These are phyloP conservation scores for Triangularia verruculosa DNA, from an alignment of 2,329 filamentous ascomycete genomes.

Conservation along the genomic window DNA sequence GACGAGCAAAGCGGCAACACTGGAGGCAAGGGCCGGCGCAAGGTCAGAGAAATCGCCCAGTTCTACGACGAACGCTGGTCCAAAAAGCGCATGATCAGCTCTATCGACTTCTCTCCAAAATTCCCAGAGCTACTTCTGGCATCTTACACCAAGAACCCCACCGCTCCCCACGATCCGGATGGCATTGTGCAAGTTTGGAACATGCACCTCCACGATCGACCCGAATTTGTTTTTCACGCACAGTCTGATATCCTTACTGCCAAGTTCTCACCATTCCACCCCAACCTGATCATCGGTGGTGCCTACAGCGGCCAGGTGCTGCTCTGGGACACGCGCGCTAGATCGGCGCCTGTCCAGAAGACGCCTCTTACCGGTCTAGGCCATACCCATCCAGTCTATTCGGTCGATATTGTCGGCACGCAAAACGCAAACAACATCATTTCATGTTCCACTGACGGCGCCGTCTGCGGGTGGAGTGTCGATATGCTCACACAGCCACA, in stretches of 20 bases:
- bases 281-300: conserved; percentile 91
- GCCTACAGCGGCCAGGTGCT: conserved; percentile 96
- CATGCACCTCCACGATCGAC: conserved; percentile 85
- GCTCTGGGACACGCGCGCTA: conserved; percentile 92
- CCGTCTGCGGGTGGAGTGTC: conserved; percentile 95
- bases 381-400: conserved; percentile 95
- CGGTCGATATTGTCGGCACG: conserved; percentile 90
- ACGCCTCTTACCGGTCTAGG: conserved; percentile 92
- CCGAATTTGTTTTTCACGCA: conserved; percentile 95
- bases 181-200: conserved; percentile 98
- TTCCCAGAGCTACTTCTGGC: conserved; percentile 90
- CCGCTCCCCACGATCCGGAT: conserved; percentile 88
- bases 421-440: conserved; percentile 99
- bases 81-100: conserved; percentile 95
- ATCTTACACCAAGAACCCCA: conserved; percentile 95
- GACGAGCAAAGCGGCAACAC: conserved; percentile 73
- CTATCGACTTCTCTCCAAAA: conserved; percentile 92
- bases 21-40: conserved; percentile 66
- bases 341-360: conserved; percentile 87
- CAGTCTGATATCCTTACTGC: conserved; percentile 93
- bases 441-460: conserved; percentile 92
- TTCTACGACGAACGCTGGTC: conserved; percentile 96
- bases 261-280: conserved; percentile 98
- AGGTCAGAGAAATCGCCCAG: conserved; percentile 83
- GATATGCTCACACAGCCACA: conserved; percentile 98